phyloP scores from a whole-genome alignment of 257 asterid species.

The Ocimum tenuiflorum region DNA sequence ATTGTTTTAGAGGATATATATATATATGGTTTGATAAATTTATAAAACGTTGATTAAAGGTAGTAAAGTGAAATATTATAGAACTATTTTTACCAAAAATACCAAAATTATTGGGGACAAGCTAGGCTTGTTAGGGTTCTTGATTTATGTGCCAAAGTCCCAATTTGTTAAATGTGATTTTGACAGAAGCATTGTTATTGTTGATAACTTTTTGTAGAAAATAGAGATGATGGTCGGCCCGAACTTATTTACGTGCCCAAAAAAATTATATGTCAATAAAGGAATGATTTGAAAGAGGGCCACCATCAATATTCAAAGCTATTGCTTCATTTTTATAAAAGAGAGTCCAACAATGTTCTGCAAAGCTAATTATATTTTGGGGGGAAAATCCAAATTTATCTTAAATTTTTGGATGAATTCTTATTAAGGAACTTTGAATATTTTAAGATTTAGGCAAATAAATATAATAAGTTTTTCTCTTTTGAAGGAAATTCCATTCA shows the following conservation, averaged over 20 bases:
- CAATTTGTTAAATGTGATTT: conserved; percentile 2
- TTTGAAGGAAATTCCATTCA: too few species aligned
- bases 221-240: neutral
- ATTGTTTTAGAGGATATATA: too few species aligned
- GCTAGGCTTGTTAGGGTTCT: neutral
- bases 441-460: too few species aligned
- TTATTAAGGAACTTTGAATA: too few species aligned
- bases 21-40: too few species aligned
- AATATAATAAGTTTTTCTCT: too few species aligned
- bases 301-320: neutral
- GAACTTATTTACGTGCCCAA: neutral
- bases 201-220: neutral
- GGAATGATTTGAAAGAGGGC: neutral
- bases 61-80: neutral
- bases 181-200: neutral
- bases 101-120: neutral
- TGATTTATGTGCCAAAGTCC: neutral
- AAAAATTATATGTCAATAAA: neutral
- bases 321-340: neutral
- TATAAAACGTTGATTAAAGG: too few species aligned
- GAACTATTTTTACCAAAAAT: neutral
- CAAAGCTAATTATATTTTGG: too few species aligned
- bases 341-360: too few species aligned
- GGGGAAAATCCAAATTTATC: too few species aligned
- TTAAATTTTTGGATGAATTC: too few species aligned